Percentiles rank a stretch among this genome's conserved stretches.
Evolutionary conservation across 768 basidiomycete genomes (phyloP).

Genomic region (Tremella mesenterica): DNA sequence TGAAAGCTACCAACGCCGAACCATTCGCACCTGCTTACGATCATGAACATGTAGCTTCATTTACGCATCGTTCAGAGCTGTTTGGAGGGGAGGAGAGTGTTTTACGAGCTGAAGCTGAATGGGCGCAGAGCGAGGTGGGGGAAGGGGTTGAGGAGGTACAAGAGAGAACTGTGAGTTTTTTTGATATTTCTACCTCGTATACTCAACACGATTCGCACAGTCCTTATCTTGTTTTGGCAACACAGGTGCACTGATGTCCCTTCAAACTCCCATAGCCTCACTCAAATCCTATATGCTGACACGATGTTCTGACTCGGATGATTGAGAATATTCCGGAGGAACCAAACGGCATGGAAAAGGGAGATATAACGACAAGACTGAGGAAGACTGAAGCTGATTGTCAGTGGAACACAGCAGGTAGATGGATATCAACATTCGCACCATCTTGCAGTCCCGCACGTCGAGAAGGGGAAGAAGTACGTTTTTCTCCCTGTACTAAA

Average conservation of each 20-base stretch:
- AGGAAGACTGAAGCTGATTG: background rate
- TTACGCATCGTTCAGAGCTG: slow-evolving; percentile 20
- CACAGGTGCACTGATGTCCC: background rate
- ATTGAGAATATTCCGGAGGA: too few relatives aligned
- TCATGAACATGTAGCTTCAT: slow-evolving; percentile 38
- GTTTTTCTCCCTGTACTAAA: background rate
- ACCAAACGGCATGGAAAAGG: too few relatives aligned
- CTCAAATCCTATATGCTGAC: too few relatives aligned
- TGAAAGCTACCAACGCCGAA: background rate
- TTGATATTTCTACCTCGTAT: background rate
- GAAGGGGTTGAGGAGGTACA: slow-evolving; percentile 43
- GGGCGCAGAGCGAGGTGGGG: slow-evolving; percentile 43
- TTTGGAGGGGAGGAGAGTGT: slow-evolving; percentile 29
- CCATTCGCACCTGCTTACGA: slow-evolving; percentile 20
- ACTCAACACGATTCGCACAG: too few relatives aligned
- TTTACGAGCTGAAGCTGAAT: slow-evolving; percentile 31
- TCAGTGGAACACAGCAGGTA: slow-evolving; percentile 38
- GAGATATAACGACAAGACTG: background rate
- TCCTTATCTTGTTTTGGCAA: too few relatives aligned
- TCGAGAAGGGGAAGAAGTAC: slow-evolving; percentile 19
- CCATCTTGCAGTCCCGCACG: slow-evolving; percentile 19
- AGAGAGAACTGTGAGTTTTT: slow-evolving; percentile 33
- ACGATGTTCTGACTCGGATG: too few relatives aligned
- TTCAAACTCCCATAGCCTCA: background rate
- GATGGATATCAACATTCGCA: slow-evolving; percentile 35